These are phyloP conservation scores for Brachypodium distachyon DNA, from an alignment of 202 grass and related monocot species.

Conservation along the genomic window DNA sequence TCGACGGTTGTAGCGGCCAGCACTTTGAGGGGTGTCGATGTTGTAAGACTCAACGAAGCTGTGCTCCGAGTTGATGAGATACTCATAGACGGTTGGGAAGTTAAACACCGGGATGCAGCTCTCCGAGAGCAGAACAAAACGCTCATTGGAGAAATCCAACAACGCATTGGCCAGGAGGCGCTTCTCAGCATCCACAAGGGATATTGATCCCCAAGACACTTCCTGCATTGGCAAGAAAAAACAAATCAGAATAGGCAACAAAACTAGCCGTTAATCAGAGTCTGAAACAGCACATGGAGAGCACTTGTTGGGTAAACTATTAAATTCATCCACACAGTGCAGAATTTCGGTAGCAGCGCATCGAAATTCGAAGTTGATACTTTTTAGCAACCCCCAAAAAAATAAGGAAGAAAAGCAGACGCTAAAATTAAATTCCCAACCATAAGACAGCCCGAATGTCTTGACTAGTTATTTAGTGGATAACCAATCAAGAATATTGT, in stretches of 20 bases:
- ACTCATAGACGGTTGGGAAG: conserved; percentile 77
- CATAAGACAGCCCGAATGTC: not conserved
- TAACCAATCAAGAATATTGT: not conserved
- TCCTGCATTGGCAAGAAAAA: conserved; percentile 49
- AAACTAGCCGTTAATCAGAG: not conserved
- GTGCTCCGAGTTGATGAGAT: conserved; percentile 70
- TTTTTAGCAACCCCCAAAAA: not conserved
- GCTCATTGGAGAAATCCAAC: conserved; percentile 88
- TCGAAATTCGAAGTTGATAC: not conserved
- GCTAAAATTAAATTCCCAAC: not conserved
- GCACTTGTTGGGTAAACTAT: not conserved
- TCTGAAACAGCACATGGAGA: not conserved
- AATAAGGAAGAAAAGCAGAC: not conserved
- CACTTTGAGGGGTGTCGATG: conserved; percentile 42
- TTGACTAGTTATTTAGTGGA: not conserved
- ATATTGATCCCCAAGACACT: conserved; percentile 88
- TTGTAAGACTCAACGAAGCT: conserved; percentile 84
- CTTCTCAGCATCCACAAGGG: conserved; percentile 90
- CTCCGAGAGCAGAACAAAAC: conserved; percentile 83
- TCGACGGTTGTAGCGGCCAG: conserved; percentile 67
- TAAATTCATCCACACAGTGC: not conserved
- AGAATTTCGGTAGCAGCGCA: not conserved
- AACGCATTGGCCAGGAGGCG: conserved; percentile 82
- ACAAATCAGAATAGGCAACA: not conserved
- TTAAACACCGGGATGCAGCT: conserved; percentile 86